A percentile compares a stretch with the other conserved stretches of the same genome.
Conservation (phyloP, 108 stramenopile genomes). For the Nitzschia palea region DNA sequence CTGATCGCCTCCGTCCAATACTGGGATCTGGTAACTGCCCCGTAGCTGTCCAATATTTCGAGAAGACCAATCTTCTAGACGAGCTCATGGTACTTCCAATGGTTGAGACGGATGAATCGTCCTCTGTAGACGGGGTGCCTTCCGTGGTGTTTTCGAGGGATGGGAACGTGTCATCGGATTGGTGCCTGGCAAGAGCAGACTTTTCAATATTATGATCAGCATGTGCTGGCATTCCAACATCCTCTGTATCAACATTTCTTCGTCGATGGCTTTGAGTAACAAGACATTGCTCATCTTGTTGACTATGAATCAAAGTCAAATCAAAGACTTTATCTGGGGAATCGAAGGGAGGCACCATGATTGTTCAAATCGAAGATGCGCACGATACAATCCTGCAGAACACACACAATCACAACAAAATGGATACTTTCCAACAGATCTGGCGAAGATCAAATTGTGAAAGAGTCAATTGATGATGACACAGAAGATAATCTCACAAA, state of each 20-base stretch:
- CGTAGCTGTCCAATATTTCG: conserved; percentile 14
- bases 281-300: background rate
- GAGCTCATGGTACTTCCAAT: conserved; percentile 6
- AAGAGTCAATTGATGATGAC: too few relatives aligned
- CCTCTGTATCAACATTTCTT: too few relatives aligned
- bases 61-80: conserved; percentile 9
- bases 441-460: too few relatives aligned
- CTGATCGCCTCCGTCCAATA: background rate
- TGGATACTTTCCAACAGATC: too few relatives aligned
- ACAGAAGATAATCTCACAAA: too few relatives aligned
- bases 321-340: background rate
- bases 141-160: background rate
- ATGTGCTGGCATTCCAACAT: too few relatives aligned
- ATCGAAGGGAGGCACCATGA: background rate
- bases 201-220: too few relatives aligned
- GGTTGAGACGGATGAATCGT: conserved; percentile 22
- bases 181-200: background rate
- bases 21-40: background rate
- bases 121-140: background rate
- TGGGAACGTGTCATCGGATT: background rate
- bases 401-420: too few relatives aligned
- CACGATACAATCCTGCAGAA: too few relatives aligned
- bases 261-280: too few relatives aligned
- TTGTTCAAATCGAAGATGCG: background rate
- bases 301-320: background rate